Evolutionary conservation across 345 rosid genomes (phyloP), one percentile per base, ranked within the genome.

Genomic region (Lenwebbia sp.): DNA sequence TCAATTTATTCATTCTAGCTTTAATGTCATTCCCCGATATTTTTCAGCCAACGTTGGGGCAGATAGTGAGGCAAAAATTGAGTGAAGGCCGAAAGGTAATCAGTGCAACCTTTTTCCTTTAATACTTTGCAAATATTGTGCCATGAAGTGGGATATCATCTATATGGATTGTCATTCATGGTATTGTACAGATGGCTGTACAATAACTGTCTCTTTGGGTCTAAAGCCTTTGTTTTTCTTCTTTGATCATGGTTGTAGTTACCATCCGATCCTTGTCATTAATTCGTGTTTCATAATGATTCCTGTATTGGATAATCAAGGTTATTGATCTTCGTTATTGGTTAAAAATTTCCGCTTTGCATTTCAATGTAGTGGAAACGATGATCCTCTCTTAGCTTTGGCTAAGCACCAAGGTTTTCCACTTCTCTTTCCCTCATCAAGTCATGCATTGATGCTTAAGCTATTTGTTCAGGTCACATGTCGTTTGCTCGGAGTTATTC

Each of bases 21-120:
- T 56, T 30, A 41, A 14, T 25, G 49, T 81, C 50, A 13, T 6
- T 76, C 19, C 65, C 22, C 49, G 6, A 15, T 78, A 47, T 44
- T 83, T 82, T 90, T 84, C 92, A 96, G 99, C 97, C 94, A 53
- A 93, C 96, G 13, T 88, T 95, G 91, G 97, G 94, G 47, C 99
- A 95, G 87, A 88, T 96, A 86, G 96, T 95, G 83, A 93, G 97
- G 88, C 98, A 95, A 90, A 96, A 93, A 87, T 90, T 96, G 91
- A 93, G 98, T 82, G 99, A 93, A 92, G 99, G 98, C 87, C 94
- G 97, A 90, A 95, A 95, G 97, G 98, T 96, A 91, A 84, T 49
- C 37, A 83, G 82, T 19, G 55, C 37, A 50, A 53, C 74, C 86
- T 15, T 30, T 40, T 81, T 57, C 70, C 76, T 87, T 50, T 51